A percentile compares a stretch with the other conserved stretches of the same genome.
These are phyloP conservation scores for Oryza glaberrima DNA, from an alignment of 176 grass and related monocot genomes.

Conservation along the genomic window DNA sequence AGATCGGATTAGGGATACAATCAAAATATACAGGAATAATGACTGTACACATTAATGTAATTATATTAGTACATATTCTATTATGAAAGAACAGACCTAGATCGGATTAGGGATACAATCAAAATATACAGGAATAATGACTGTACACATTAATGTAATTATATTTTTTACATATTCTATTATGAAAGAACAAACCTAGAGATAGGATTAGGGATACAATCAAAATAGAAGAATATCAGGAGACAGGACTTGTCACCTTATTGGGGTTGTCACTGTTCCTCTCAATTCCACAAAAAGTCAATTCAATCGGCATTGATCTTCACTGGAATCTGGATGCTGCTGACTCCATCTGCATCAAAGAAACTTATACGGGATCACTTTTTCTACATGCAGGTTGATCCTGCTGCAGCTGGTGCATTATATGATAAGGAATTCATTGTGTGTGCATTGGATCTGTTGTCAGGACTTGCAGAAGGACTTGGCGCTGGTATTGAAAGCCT, in stretches of 20 bases:
- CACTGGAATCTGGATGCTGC: neutral
- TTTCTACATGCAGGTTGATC: slow-evolving; percentile 80
- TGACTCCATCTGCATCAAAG: slow-evolving; percentile 1
- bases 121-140: too few species aligned
- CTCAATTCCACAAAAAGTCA: neutral
- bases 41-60: too few species aligned
- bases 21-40: too few species aligned
- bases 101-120: neutral
- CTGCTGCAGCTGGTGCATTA: slow-evolving; percentile 60
- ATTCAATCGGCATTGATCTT: slow-evolving; percentile 1
- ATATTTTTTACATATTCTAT: neutral
- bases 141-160: too few species aligned
- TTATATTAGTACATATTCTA: neutral
- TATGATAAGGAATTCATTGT: slow-evolving; percentile 98
- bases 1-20: neutral
- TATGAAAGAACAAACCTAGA: neutral
- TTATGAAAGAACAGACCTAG: neutral
- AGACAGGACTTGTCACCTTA: neutral
- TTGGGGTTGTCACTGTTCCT: neutral
- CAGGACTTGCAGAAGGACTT: slow-evolving; percentile 88
- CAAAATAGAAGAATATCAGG: neutral
- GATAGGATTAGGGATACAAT: neutral
- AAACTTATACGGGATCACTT: neutral
- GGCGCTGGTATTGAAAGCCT: slow-evolving; percentile 78
- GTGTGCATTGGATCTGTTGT: slow-evolving; percentile 87